Conservation (phyloP, 2,329 filamentous ascomycete genomes). For the Penicillium sp. region DNA sequence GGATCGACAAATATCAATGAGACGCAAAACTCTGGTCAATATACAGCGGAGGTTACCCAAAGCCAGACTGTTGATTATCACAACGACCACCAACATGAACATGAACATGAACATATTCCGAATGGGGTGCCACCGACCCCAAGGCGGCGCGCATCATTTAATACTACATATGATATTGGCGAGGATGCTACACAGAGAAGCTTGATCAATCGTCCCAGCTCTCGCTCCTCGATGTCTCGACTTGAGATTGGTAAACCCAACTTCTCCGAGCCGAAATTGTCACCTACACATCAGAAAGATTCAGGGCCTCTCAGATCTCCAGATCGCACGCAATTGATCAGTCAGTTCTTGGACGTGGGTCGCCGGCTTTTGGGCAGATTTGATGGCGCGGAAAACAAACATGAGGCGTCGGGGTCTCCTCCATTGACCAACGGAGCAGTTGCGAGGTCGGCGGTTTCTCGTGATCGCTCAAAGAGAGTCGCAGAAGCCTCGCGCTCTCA, state of each 20-base stretch:
- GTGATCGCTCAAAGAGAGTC: slow-evolving; percentile 33
- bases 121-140: slow-evolving; percentile 34
- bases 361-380: slow-evolving; percentile 38
- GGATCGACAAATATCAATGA: slow-evolving; percentile 41
- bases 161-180: slow-evolving; percentile 53
- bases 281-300: slow-evolving; percentile 15
- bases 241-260: slow-evolving; percentile 40
- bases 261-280: slow-evolving; percentile 30
- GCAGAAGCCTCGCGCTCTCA: slow-evolving; percentile 21
- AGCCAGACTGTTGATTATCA: slow-evolving; percentile 21
- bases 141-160: slow-evolving; percentile 57
- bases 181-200: slow-evolving; percentile 53
- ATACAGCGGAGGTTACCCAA: slow-evolving; percentile 26
- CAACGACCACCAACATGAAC: not conserved
- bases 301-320: slow-evolving; percentile 24
- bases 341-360: slow-evolving; percentile 43
- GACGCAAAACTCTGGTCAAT: slow-evolving; percentile 29
- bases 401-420: slow-evolving; percentile 11
- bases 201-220: slow-evolving; percentile 41
- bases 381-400: slow-evolving; percentile 27
- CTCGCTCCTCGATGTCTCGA: slow-evolving; percentile 47
- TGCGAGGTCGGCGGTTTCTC: slow-evolving; percentile 32
- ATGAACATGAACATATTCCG: slow-evolving; percentile 20
- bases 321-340: slow-evolving; percentile 40
- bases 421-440: slow-evolving; percentile 27